Conservation (phyloP, 2,329 filamentous ascomycete species). For the Blastomyces emzantsi region DNA sequence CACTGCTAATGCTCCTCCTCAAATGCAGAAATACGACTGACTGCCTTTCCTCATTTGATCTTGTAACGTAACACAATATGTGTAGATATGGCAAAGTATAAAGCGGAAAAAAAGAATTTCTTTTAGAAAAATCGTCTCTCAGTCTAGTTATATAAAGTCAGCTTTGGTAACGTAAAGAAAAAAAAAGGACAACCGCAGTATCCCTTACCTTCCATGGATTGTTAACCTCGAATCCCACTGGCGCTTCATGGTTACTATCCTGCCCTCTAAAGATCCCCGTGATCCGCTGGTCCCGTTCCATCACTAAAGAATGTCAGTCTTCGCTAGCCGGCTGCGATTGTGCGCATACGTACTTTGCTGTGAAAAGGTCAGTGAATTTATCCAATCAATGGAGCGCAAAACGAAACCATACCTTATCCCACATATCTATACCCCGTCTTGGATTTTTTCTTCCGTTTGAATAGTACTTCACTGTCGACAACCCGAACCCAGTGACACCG, state of each 20-base stretch:
- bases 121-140: constrained; percentile 10
- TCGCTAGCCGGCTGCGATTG: constrained; percentile 6
- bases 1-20: constrained; percentile 5
- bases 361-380: constrained; percentile 32
- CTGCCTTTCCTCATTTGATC: constrained; percentile 4
- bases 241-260: constrained; percentile 50
- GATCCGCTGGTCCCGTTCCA: constrained; percentile 55
- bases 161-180: background rate
- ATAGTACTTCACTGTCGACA: constrained; percentile 50
- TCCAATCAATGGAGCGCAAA: constrained; percentile 14
- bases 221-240: constrained; percentile 56
- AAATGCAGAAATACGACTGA: background rate
- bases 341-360: constrained; percentile 45
- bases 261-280: constrained; percentile 55
- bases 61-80: background rate
- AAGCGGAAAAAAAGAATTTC: background rate
- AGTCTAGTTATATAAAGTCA: constrained; percentile 1
- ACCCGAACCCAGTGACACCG: constrained; percentile 49
- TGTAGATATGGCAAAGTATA: background rate
- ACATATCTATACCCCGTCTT: constrained; percentile 52
- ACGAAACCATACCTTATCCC: constrained; percentile 50
- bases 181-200: background rate
- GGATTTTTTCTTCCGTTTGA: constrained; percentile 55
- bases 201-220: constrained; percentile 56
- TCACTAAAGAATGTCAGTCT: constrained; percentile 42